These are phyloP conservation scores for Yamadazyma membranifaciens DNA, from an alignment of 1,139 yeast species.

Conservation along the genomic window DNA sequence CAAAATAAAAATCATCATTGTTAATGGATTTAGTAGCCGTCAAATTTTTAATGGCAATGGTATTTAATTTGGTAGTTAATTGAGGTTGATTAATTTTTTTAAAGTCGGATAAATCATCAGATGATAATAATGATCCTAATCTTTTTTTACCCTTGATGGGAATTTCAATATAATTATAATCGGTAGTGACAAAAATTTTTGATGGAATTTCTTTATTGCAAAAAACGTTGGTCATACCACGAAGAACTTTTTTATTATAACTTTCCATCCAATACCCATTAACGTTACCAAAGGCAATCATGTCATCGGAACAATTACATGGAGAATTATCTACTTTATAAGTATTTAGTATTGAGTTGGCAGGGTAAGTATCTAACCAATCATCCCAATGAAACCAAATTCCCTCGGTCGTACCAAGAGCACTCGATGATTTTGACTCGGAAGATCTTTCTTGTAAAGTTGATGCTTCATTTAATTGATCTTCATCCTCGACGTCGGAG, in stretches of 20 bases:
- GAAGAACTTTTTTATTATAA: slow-evolving; percentile 30
- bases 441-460: too few relatives aligned
- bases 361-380: slow-evolving; percentile 37
- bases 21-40: slow-evolving; percentile 18
- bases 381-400: slow-evolving; percentile 45
- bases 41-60: slow-evolving; percentile 5
- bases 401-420: slow-evolving; percentile 14
- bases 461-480: background rate
- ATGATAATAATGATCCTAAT: slow-evolving; percentile 17
- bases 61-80: background rate
- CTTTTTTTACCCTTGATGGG: slow-evolving; percentile 31
- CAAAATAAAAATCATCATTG: slow-evolving; percentile 31
- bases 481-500: too few relatives aligned
- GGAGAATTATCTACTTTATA: slow-evolving; percentile 17
- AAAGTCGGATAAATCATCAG: slow-evolving; percentile 13
- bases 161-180: slow-evolving; percentile 25
- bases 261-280: slow-evolving; percentile 38
- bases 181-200: slow-evolving; percentile 26
- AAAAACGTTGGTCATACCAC: slow-evolving; percentile 37
- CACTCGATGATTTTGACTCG: slow-evolving; percentile 1
- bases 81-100: slow-evolving; percentile 4
- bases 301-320: slow-evolving; percentile 24
- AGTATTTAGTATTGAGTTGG: slow-evolving; percentile 19
- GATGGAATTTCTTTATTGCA: slow-evolving; percentile 33
- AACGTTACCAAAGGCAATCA: slow-evolving; percentile 27